phyloP scores from a whole-genome alignment of 2,329 filamentous ascomycete species.

The Emericellopsis cladophorae region DNA sequence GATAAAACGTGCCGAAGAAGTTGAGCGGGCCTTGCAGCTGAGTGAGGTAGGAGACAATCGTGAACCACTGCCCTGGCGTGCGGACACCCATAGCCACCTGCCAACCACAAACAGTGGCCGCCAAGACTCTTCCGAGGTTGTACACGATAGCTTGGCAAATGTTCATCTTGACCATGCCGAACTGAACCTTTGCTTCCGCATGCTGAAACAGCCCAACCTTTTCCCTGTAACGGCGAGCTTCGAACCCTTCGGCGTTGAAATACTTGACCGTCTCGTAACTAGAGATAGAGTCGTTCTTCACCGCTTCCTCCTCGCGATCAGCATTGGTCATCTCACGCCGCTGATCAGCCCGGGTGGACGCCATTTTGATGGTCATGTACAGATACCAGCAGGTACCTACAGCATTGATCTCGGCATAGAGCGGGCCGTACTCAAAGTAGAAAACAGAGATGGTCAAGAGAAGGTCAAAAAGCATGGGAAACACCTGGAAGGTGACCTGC shows the following conservation, averaged over 20 bases:
- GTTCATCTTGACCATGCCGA: constrained; percentile 69
- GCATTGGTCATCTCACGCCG: constrained; percentile 90
- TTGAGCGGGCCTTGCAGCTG: constrained; percentile 73
- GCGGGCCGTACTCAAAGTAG: constrained; percentile 46
- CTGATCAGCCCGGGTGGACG: constrained; percentile 82
- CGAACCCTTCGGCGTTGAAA: constrained; percentile 74
- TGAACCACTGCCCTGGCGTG: constrained; percentile 58
- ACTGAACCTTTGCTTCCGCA: constrained; percentile 64
- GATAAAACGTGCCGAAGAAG: constrained; percentile 90
- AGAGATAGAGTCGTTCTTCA: constrained; percentile 97
- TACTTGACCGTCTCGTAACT: constrained; percentile 96
- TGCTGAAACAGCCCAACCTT: constrained; percentile 61
- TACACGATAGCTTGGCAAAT: constrained; percentile 71
- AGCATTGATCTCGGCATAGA: constrained; percentile 81
- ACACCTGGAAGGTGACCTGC: constrained; percentile 88
- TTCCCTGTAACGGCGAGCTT: constrained; percentile 59
- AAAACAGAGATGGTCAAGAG: constrained; percentile 71
- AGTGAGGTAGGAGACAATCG: constrained; percentile 62
- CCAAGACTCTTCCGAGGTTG: constrained; percentile 60
- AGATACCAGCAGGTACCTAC: constrained; percentile 94
- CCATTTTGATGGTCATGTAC: constrained; percentile 92
- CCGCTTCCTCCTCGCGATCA: constrained; percentile 86
- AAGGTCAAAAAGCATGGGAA: constrained; percentile 89
- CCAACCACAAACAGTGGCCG: constrained; percentile 63
- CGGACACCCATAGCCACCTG: constrained; percentile 58